Conservation (phyloP, 768 basidiomycete species). For the Xerocomellus chrysenteron region DNA sequence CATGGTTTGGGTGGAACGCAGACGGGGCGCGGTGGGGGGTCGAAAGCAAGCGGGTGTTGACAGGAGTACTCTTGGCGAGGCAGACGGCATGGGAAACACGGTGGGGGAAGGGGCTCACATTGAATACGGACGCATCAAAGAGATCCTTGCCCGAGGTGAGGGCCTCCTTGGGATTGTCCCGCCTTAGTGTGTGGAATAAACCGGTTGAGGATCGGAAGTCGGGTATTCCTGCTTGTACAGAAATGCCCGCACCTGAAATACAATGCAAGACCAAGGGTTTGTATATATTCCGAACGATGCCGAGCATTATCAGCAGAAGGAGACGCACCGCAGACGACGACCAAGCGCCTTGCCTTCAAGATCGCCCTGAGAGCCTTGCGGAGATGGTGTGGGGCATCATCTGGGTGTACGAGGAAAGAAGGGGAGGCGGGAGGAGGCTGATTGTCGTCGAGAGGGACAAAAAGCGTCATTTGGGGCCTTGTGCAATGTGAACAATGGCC, state of each 20-base stretch:
- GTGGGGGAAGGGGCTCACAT: conserved; percentile 46
- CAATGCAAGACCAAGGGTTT: background rate
- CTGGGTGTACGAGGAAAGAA: conserved; percentile 51
- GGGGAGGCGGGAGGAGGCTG: conserved; percentile 50
- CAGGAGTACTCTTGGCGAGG: background rate
- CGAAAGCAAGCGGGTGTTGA: background rate
- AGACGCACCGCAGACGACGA: conserved; percentile 80
- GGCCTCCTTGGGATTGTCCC: conserved; percentile 71
- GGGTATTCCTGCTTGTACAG: conserved; percentile 84
- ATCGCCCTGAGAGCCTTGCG: conserved; percentile 62
- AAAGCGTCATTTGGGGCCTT: conserved; percentile 55
- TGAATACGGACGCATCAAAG: conserved; percentile 89
- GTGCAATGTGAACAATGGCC: conserved; percentile 26
- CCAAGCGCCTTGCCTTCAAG: conserved; percentile 76
- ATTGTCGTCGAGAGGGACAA: conserved; percentile 55
- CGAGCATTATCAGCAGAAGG: conserved; percentile 11
- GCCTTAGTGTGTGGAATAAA: conserved; percentile 73
- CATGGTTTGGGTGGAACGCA: conserved; percentile 5
- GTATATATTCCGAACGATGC: conserved; percentile 3
- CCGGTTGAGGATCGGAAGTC: conserved; percentile 85
- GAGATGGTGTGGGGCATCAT: conserved; percentile 47
- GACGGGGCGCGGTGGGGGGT: background rate
- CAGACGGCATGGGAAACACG: conserved; percentile 4
- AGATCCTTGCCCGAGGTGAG: conserved; percentile 81
- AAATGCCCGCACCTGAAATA: conserved; percentile 77